These are phyloP conservation scores for Plasmodium blacklocki DNA, from an alignment of 169 alveolate genomes.

Conservation along the genomic window DNA sequence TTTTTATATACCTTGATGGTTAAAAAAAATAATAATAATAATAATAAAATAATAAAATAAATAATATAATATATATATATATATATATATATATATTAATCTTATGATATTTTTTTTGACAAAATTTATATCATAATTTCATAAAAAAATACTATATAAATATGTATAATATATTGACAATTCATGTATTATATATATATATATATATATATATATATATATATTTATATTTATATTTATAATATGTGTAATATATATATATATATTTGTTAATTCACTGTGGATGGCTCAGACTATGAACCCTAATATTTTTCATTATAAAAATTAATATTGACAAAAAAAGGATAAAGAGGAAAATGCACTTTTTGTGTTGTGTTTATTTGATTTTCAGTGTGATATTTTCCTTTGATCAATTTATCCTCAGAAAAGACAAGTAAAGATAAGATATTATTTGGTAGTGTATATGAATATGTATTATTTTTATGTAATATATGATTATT, in stretches of 20 bases:
- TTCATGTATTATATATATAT: too few relatives aligned
- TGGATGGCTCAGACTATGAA: too few relatives aligned
- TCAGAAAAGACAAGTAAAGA: slow-evolving; percentile 65
- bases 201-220: neutral
- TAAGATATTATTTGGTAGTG: slow-evolving; percentile 29
- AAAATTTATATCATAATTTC: too few relatives aligned
- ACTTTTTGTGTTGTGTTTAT: slow-evolving; percentile 23
- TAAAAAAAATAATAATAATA: too few relatives aligned
- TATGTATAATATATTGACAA: too few relatives aligned
- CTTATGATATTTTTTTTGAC: too few relatives aligned
- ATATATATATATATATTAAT: too few relatives aligned
- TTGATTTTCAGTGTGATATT: slow-evolving; percentile 15
- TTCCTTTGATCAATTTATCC: slow-evolving; percentile 37
- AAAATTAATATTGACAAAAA: slow-evolving; percentile 49
- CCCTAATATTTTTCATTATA: slow-evolving; percentile 22
- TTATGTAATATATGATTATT: slow-evolving; percentile 47
- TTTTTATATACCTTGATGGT: too few relatives aligned
- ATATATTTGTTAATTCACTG: neutral
- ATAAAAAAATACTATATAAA: too few relatives aligned
- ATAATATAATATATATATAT: too few relatives aligned
- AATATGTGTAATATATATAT: neutral
- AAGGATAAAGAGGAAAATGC: slow-evolving; percentile 68
- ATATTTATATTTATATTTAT: too few relatives aligned
- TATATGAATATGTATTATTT: slow-evolving; percentile 55
- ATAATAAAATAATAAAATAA: too few relatives aligned